A percentile compares a stretch with the other conserved stretches of the same genome.
Conservation (phyloP, 306 rosid genomes). For the Arachis stenosperma region DNA sequence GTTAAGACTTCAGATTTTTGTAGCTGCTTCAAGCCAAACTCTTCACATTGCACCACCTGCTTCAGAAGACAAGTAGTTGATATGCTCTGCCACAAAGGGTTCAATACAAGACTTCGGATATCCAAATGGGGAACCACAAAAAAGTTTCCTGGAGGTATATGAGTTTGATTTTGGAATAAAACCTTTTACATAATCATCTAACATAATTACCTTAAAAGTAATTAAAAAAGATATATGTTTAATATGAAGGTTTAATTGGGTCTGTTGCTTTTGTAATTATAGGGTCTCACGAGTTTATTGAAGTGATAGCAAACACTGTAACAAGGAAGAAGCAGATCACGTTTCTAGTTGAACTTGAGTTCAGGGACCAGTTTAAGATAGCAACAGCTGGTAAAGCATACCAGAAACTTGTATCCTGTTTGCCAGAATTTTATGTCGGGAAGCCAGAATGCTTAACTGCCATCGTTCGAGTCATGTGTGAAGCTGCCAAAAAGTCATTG, state of each 20-base stretch:
- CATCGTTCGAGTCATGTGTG: conserved; percentile 52
- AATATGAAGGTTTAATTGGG: neutral
- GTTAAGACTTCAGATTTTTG: conserved; percentile 44
- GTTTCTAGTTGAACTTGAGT: conserved; percentile 46
- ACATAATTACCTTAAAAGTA: too few relatives aligned
- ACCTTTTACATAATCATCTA: too few relatives aligned
- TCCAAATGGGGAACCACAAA: conserved; percentile 63
- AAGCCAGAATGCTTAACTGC: conserved; percentile 46
- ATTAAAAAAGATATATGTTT: neutral
- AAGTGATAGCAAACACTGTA: conserved; percentile 43
- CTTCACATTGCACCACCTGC: conserved; percentile 49
- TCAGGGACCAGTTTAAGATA: conserved; percentile 54
- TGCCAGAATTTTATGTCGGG: conserved; percentile 53
- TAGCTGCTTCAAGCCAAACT: conserved; percentile 44
- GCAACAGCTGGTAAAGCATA: conserved; percentile 50
- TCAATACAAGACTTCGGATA: conserved; percentile 49
- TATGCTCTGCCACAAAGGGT: conserved; percentile 52
- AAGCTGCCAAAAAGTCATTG: conserved; percentile 69
- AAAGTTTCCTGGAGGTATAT: conserved; percentile 56
- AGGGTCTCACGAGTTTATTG: conserved; percentile 52
- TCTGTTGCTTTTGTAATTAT: neutral
- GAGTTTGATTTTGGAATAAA: too few relatives aligned
- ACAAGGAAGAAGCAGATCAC: conserved; percentile 39
- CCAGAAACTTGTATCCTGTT: conserved; percentile 36
- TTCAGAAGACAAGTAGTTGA: conserved; percentile 50